Percentiles rank a stretch among this genome's conserved stretches.
These are phyloP conservation scores for Monosporascus cannonballus DNA, from an alignment of 2,329 filamentous ascomycete genomes.

Conservation along the genomic window DNA sequence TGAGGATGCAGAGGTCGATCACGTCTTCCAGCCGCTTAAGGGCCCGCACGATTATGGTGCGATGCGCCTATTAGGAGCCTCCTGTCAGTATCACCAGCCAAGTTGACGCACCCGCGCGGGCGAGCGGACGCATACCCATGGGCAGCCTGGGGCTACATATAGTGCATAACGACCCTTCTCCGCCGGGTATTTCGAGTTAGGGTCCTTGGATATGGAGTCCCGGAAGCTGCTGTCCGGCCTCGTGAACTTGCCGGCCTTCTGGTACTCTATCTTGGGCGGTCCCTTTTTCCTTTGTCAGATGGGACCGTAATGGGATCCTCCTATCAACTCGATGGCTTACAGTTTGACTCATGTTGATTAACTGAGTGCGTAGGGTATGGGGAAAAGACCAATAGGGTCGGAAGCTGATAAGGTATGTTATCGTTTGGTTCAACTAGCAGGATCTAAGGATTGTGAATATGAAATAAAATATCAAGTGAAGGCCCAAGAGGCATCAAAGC, in stretches of 20 bases:
- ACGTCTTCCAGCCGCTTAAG: conserved; percentile 69
- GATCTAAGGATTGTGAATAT: no score
- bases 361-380: neutral
- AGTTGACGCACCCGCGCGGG: neutral
- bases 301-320: neutral
- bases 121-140: conserved; percentile 45
- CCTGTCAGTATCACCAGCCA: no score
- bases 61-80: conserved; percentile 48
- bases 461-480: no score
- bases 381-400: neutral
- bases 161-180: conserved; percentile 56
- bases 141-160: conserved; percentile 55
- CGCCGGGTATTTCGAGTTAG: conserved; percentile 47
- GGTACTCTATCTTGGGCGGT: conserved; percentile 19
- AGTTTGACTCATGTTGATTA: neutral
- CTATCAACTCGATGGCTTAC: neutral
- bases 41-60: conserved; percentile 64
- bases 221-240: conserved; percentile 51
- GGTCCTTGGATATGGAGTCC: conserved; percentile 45
- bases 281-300: neutral
- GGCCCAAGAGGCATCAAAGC: no score
- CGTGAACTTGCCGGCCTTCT: conserved; percentile 43
- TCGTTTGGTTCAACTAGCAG: no score
- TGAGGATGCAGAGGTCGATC: conserved; percentile 61
- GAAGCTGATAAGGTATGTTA: no score